Base-by-base conservation (phyloP, 768 basidiomycete genomes). In the Porphyrellus cyaneotinctus region DNA sequence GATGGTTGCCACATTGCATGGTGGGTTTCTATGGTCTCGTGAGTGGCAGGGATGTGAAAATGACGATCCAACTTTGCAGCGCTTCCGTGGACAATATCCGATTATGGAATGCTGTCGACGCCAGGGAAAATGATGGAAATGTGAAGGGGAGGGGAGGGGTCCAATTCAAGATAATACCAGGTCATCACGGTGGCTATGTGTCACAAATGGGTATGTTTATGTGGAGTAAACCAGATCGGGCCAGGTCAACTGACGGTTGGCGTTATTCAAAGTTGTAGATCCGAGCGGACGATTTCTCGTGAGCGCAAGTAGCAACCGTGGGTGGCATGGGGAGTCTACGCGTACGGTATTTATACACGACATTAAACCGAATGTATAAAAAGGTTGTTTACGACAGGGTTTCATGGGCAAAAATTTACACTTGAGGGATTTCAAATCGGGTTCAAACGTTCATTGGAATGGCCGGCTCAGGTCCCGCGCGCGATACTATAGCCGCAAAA, bases 111-210 rank as follows among this genome's bases (percentile, higher is more conserved):
- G 87, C 89, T 13, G 81, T 84, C 13, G 89, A 92, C 51, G 83
- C 84, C 24, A 81, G 78, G 33, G 85, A 88, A 62, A 67, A 74
- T 13, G 91, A 93, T 57, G 75, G 76, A 17, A 78, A 68, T 44
- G 81, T 82, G 49, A 84, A 78, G 64, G 71, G 74, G 53, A 83
- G 77, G 68, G 81, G 85, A 51, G 83, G 85, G 9, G 85, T 87
- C 17, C 91, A 85, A 49, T 97, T 95, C 78, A 94, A 92, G 74
- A 94, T 97, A 54, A 88, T 97, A 33, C 87, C 93, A 12, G 95
- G 95, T 0, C 95, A 97, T 72, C 91, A 97, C 71, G 94, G 95
- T 33, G 95, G 95, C 10, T 88, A 87, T 62, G 82, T 97, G 4
- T 95, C 93, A 3, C 86, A 92, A 64, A 89, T 98, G 82, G 71